Conservation (phyloP, 176 grass and related monocot genomes). For the Paspalum vaginatum region DNA sequence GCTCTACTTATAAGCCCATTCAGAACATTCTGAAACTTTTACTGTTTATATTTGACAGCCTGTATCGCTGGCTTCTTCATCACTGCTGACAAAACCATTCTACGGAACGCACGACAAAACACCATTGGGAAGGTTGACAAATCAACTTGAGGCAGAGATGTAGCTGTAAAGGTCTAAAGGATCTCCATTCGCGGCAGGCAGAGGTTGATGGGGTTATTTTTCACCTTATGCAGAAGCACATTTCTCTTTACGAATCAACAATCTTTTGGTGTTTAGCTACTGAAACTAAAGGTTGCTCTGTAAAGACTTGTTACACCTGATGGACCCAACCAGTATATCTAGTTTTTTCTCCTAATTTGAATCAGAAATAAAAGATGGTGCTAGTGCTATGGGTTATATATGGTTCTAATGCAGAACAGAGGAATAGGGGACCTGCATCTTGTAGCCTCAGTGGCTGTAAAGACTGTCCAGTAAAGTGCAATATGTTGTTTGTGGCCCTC, state of each 20-base stretch:
- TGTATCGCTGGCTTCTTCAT: slow-evolving; percentile 93
- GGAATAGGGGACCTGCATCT: not conserved
- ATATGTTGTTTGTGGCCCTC: not conserved
- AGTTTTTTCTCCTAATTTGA: slow-evolving; percentile 13
- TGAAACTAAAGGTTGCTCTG: not conserved
- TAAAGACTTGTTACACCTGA: not conserved
- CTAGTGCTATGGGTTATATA: not conserved
- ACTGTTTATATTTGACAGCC: slow-evolving; percentile 53
- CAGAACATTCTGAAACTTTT: slow-evolving; percentile 12
- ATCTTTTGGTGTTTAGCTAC: not conserved
- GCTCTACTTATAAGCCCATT: not conserved
- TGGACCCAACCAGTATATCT: not conserved
- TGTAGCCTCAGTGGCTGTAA: not conserved
- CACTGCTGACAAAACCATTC: slow-evolving; percentile 73
- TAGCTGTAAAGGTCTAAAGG: not conserved
- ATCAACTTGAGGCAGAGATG: slow-evolving; percentile 39
- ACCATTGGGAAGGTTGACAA: slow-evolving; percentile 74
- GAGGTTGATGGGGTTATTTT: not conserved
- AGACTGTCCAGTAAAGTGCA: not conserved
- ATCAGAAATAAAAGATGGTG: not conserved
- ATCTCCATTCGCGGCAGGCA: not conserved
- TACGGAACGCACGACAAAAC: slow-evolving; percentile 77
- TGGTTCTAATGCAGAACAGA: not conserved
- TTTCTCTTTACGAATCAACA: not conserved
- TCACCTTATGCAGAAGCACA: not conserved